Evolutionary conservation across 2,329 filamentous ascomycete genomes (phyloP), one percentile per base, ranked within the genome.

Genomic region (Nemania bipapillata): DNA sequence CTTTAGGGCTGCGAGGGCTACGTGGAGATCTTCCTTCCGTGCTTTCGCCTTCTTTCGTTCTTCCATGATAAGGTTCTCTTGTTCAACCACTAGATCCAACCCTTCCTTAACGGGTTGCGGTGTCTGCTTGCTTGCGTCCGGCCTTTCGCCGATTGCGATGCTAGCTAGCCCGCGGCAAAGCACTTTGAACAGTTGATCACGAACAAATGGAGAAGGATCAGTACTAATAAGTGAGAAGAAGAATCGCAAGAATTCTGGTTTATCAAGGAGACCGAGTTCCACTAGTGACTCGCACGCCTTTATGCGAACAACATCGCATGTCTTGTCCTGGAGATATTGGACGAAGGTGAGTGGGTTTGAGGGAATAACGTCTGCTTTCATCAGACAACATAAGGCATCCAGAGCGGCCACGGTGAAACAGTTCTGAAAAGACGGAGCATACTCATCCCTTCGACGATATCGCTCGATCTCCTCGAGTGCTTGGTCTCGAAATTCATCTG

Each of bases 401-500:
- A 91, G 79, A 3, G 87, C 87, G 20, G 89, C 86, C 70, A 85
- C 84, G 20, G 89, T 90, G 83, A 88, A 89, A 63, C 89, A 84
- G 69, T 91, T 92, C 68, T 91, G 88, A 74, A 90, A 90, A 2
- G 89, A 91, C 68, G 86, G 83, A 17, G 87, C 87, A 85, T 90
- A 91, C 75, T 91, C 89, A 74, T 92, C 90, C 80, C 89, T 89
- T 24, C 89, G 84, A 55, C 89, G 85, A 72, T 90, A 89, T 61
- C 89, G 85, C 73, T 91, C 89, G 54, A 92, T 90, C 76, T 91
- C 88, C 62, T 87, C 86, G 52, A 90, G 75, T 2, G 86, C 87
- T 59, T 82, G 80, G 9, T 84, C 82, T 7, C 87, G 81, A 64
- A 87, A 89, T 54, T 79, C 81, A 66, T 80, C 80, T 50, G 84